Evolutionary conservation across 257 asterid species (phyloP), one percentile per base, ranked within the genome.

Genomic region (Forsythia suspensa): DNA sequence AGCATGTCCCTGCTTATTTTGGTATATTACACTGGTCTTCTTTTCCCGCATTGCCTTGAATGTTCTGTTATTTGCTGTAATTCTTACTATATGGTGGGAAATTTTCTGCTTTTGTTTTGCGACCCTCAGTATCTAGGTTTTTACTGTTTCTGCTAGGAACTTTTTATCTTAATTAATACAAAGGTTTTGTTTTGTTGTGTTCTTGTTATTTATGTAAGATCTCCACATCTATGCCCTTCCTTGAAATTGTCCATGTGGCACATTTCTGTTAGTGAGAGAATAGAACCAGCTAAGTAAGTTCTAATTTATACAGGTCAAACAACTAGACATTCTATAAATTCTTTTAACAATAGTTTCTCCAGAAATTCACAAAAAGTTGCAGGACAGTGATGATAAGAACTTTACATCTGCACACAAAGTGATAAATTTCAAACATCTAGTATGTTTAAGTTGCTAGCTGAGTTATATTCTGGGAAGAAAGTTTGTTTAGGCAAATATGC

Each of bases 31-130:
- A 38, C 37, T 24, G 37, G 13, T 61, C 8, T 43, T 29, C 0
- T 38, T 71, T 24, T 55, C 65, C 52, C 10, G 52, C 72, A 41
- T 71, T 59, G 71, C 16, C 41, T 40, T 77, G n/a, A 34, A 72
- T 76, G 70, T 76, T 52, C n/a, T 65, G 52, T 44, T 24, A 18
- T 66, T 48, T 61, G 36, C 48, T 37, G 66, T 77, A 48, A 59
- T 18, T 59, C 57, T 75, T 18, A 73, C 16, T 70, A 75, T 75
- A 65, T 70, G 61, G 37, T 75, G 68, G 77, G 76, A 71, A 75
- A 21, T 24, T 55, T 29, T 78, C 36, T 66, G 73, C 75, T 52
- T 46, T 67, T 34, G 9, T 70, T 41, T 48, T 4, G 37, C 34
- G 37, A 59, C 61, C 76, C n/a, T 70, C 24, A n/a, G 39, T 40